Conservation (phyloP, 805 yeast genomes). For the Saccharomycopsis sp. region DNA sequence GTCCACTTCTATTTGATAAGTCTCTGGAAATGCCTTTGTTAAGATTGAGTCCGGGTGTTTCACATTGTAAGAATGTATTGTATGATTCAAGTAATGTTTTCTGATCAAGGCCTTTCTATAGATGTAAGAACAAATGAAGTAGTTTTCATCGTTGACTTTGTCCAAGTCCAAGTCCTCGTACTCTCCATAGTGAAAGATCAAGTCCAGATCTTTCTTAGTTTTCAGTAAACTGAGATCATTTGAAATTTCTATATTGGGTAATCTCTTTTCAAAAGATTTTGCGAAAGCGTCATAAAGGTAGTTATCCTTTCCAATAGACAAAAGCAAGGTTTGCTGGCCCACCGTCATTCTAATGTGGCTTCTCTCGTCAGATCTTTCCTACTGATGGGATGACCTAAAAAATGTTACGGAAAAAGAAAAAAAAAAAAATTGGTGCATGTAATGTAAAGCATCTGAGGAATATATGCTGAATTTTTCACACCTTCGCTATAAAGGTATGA, state of each 20-base stretch:
- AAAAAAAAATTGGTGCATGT: no score
- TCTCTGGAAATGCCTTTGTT: conserved; percentile 54
- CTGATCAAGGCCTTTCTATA: conserved; percentile 87
- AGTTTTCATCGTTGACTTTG: conserved; percentile 36
- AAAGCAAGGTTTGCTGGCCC: no score
- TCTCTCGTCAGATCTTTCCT: no score
- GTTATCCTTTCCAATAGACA: conserved; percentile 29
- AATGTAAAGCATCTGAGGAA: neutral
- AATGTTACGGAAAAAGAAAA: no score
- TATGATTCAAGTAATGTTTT: conserved; percentile 81
- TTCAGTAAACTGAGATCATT: conserved; percentile 23
- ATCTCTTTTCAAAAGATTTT: conserved; percentile 26
- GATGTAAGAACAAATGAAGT: conserved; percentile 69
- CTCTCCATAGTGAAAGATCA: conserved; percentile 73
- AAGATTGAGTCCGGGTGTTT: conserved; percentile 68
- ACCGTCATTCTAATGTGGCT: no score
- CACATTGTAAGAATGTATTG: conserved; percentile 62
- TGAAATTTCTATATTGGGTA: conserved; percentile 30
- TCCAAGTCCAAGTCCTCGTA: conserved; percentile 86
- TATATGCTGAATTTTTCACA: neutral
- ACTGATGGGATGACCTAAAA: no score
- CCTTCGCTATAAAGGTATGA: no score
- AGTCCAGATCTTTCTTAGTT: conserved; percentile 21
- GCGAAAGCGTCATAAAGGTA: conserved; percentile 35
- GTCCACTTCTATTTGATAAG: conserved; percentile 78